A percentile compares a stretch with the other conserved stretches of the same genome.
Evolutionary conservation across 306 rosid species (phyloP).

Genomic region (Canavalia ensiformis): DNA sequence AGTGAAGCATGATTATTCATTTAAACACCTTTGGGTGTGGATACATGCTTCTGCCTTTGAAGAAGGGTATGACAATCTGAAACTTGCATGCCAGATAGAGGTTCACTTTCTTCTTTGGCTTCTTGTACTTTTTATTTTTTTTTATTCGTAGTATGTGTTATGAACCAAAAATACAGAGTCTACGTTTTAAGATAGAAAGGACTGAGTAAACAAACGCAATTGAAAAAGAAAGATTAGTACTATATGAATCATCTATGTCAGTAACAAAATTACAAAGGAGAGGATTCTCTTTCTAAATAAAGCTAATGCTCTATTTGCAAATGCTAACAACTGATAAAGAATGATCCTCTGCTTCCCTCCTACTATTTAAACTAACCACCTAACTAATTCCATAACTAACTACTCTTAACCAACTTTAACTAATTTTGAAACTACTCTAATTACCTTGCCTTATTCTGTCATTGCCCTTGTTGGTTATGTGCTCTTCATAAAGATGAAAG

Average conservation of each 20-base stretch:
- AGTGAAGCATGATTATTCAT: slow-evolving; percentile 44
- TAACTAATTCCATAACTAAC: not conserved
- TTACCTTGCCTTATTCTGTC: too few relatives aligned
- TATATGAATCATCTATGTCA: not conserved
- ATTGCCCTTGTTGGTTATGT: not conserved
- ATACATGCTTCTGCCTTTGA: slow-evolving; percentile 76
- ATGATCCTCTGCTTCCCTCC: not conserved
- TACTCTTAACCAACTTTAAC: not conserved
- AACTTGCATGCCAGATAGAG: slow-evolving; percentile 77
- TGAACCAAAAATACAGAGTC: not conserved
- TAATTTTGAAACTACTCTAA: not conserved
- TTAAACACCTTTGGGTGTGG: slow-evolving; percentile 89
- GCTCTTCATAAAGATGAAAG: slow-evolving; percentile 36
- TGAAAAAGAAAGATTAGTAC: too few relatives aligned
- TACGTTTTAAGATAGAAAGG: not conserved
- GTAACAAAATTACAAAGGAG: not conserved
- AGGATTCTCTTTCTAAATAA: not conserved
- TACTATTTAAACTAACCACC: not conserved
- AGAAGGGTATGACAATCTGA: slow-evolving; percentile 76
- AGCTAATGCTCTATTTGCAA: not conserved
- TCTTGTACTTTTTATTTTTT: not conserved
- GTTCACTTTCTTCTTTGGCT: slow-evolving; percentile 50
- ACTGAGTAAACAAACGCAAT: not conserved
- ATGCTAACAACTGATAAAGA: not conserved
- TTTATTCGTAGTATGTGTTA: not conserved